phyloP scores from a whole-genome alignment of 371 early-diverging fungal species.

The Syncephalastrum racemosum region DNA sequence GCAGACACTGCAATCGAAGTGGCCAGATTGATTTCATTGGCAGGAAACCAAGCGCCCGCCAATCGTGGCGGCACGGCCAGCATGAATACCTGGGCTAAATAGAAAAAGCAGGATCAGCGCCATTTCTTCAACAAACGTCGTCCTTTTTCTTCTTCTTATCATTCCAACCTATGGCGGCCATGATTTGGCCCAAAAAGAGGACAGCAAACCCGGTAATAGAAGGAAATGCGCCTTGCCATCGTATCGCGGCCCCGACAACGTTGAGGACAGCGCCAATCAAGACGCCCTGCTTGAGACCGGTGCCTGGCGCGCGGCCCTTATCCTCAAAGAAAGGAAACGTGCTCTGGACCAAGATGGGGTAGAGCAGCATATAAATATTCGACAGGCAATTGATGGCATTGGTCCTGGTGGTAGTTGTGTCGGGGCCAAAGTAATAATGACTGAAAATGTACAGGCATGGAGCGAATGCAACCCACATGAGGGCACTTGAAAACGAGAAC shows the following conservation, averaged over 20 bases:
- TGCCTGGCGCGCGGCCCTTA: slow-evolving; percentile 18
- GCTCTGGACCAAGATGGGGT: slow-evolving; percentile 49
- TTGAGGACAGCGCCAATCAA: slow-evolving; percentile 50
- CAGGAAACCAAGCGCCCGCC: slow-evolving; percentile 54
- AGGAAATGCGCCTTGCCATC: slow-evolving; percentile 47
- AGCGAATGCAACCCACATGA: slow-evolving; percentile 60
- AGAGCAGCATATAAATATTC: slow-evolving; percentile 47
- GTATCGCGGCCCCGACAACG: slow-evolving; percentile 33
- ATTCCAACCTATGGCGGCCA: slow-evolving; percentile 47
- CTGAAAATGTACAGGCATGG: slow-evolving; percentile 53
- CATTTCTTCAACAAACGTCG: neutral
- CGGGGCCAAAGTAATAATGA: slow-evolving; percentile 37
- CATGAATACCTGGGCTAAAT: slow-evolving; percentile 49
- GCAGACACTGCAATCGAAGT: slow-evolving; percentile 52
- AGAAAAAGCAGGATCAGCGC: slow-evolving; percentile 3
- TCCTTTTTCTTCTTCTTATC: neutral
- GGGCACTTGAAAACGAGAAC: slow-evolving; percentile 43
- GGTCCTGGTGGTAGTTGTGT: slow-evolving; percentile 15
- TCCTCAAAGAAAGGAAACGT: slow-evolving; percentile 49
- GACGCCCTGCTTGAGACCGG: slow-evolving; percentile 44
- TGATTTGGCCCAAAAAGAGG: slow-evolving; percentile 45
- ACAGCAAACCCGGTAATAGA: slow-evolving; percentile 29
- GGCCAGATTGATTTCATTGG: slow-evolving; percentile 43
- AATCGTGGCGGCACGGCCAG: slow-evolving; percentile 51
- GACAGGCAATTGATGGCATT: slow-evolving; percentile 52